These are phyloP conservation scores for Trametes hirsuta DNA, from an alignment of 1,284 basidiomycete species.

Conservation along the genomic window DNA sequence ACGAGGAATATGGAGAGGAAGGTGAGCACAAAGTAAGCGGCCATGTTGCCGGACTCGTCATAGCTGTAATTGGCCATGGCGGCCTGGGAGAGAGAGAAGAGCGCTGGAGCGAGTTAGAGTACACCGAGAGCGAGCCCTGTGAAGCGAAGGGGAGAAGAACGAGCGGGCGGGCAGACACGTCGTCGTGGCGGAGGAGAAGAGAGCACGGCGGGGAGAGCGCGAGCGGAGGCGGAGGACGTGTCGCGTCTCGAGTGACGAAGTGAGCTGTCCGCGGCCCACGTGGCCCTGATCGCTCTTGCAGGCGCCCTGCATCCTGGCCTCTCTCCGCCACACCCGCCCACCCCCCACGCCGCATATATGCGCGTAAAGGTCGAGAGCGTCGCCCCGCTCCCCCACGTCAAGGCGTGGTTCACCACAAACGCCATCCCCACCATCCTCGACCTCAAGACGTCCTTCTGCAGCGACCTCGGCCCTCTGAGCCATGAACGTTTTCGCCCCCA, in stretches of 20 bases:
- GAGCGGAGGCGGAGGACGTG: constrained; percentile 9
- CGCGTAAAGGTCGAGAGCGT: constrained; percentile 44
- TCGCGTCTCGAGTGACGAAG: not conserved
- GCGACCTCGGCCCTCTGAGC: constrained; percentile 29
- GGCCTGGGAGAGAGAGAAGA: constrained; percentile 20
- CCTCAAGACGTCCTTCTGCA: constrained; percentile 35
- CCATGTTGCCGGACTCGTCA: constrained; percentile 89
- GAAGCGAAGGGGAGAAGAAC: constrained; percentile 5
- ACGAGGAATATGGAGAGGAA: constrained; percentile 82
- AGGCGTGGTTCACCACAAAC: constrained; percentile 46
- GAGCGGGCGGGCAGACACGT: constrained; percentile 19
- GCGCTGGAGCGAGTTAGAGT: constrained; percentile 13
- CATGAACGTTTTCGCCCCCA: constrained; percentile 19
- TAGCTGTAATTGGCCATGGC: constrained; percentile 82
- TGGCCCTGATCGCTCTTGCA: not conserved
- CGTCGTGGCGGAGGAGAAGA: constrained; percentile 14
- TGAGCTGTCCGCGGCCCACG: not conserved
- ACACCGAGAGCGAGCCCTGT: constrained; percentile 10
- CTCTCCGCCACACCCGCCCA: not conserved
- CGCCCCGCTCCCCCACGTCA: constrained; percentile 42
- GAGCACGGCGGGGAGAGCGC: not conserved
- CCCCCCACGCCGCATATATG: constrained; percentile 35
- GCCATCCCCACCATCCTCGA: constrained; percentile 29
- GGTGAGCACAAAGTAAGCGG: constrained; percentile 87
- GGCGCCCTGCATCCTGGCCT: not conserved